Conservation (phyloP, 805 yeast species). For the Cyberlindnera saturnus region DNA sequence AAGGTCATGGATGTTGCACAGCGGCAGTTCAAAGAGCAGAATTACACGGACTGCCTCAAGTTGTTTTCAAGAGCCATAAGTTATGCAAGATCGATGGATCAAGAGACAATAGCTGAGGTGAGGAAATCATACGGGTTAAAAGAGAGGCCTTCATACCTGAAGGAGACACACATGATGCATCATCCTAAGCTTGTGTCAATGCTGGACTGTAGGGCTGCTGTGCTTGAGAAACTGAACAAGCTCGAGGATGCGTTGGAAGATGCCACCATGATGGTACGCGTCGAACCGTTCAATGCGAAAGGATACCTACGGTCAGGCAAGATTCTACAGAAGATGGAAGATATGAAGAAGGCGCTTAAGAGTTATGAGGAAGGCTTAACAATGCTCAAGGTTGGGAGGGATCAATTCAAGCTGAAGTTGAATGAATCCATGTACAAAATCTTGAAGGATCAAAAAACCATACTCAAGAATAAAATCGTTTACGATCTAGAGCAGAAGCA, state of each 20-base stretch:
- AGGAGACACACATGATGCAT: slow-evolving; percentile 2
- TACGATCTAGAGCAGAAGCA: not conserved
- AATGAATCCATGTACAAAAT: slow-evolving; percentile 9
- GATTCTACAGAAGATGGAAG: slow-evolving; percentile 4
- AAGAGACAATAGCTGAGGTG: slow-evolving; percentile 4
- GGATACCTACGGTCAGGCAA: slow-evolving; percentile 20
- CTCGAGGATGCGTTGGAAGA: slow-evolving; percentile 14
- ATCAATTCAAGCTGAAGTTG: slow-evolving; percentile 8
- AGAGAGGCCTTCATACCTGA: slow-evolving; percentile 12
- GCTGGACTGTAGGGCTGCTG: slow-evolving; percentile 21
- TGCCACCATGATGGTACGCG: slow-evolving; percentile 10
- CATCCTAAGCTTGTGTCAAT: slow-evolving; percentile 21
- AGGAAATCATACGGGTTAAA: slow-evolving; percentile 11
- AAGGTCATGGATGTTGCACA: slow-evolving; percentile 12
- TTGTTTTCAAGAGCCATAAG: slow-evolving; percentile 15
- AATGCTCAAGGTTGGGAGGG: slow-evolving; percentile 10
- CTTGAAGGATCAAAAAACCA: slow-evolving; percentile 5
- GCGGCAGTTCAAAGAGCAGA: slow-evolving; percentile 10
- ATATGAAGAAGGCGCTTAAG: slow-evolving; percentile 6
- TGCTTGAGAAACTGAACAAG: slow-evolving; percentile 12
- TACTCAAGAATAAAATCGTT: not conserved
- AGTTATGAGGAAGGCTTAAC: slow-evolving; percentile 7
- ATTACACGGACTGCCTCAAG: slow-evolving; percentile 11
- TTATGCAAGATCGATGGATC: slow-evolving; percentile 15
- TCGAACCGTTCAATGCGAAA: slow-evolving; percentile 22